phyloP scores from a whole-genome alignment of 306 rosid genomes.

The Citrullus mucosospermus region DNA sequence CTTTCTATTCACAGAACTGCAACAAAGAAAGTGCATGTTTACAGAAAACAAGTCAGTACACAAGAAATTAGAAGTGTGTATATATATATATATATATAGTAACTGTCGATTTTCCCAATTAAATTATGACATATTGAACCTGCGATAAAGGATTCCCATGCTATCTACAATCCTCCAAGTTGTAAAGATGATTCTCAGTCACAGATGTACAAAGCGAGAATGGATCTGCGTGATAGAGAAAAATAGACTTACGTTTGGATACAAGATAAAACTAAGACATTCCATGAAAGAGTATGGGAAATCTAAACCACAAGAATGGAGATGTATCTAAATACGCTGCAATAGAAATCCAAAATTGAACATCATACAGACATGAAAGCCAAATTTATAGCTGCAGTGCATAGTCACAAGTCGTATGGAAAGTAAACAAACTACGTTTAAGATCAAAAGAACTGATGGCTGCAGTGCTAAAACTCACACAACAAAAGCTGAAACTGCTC shows the following conservation, averaged over 20 bases:
- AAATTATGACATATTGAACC: slow-evolving; percentile 30
- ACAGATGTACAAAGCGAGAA: slow-evolving; percentile 12
- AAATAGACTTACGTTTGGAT: slow-evolving; percentile 16
- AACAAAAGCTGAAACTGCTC: background rate
- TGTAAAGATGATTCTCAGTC: slow-evolving; percentile 20
- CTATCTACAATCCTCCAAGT: slow-evolving; percentile 35
- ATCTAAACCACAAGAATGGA: slow-evolving; percentile 5
- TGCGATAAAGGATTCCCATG: slow-evolving; percentile 79
- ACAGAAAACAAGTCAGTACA: background rate
- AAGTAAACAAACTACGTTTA: background rate
- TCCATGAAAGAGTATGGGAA: background rate
- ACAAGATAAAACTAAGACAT: slow-evolving; percentile 12
- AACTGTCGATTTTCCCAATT: background rate
- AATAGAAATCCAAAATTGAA: slow-evolving; percentile 12
- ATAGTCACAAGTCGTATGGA: background rate
- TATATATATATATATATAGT: background rate
- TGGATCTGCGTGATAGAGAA: slow-evolving; percentile 31
- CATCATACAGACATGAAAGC: background rate
- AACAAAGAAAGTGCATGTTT: slow-evolving; percentile 25
- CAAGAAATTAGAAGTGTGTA: background rate
- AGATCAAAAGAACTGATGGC: background rate
- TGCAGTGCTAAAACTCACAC: background rate
- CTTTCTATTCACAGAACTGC: slow-evolving; percentile 59
- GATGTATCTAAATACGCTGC: slow-evolving; percentile 20
- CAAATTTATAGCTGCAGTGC: background rate